Evolutionary conservation across 1,284 basidiomycete genomes (phyloP).

Genomic region (Trichosporon sp.): DNA sequence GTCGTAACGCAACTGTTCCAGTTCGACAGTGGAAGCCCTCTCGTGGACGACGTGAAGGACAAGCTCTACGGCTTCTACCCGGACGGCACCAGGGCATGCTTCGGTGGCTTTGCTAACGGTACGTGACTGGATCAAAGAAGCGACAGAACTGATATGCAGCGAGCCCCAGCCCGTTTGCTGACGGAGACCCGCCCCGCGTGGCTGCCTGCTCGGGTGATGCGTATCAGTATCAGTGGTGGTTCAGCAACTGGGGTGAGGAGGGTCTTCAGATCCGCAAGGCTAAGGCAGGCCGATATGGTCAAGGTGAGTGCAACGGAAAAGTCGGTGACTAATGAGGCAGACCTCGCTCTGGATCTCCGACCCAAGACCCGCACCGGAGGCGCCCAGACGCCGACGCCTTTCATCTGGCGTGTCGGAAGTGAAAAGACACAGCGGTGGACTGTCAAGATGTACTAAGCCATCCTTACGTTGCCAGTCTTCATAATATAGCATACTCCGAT

Average conservation of each 20-base stretch:
- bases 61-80: not conserved
- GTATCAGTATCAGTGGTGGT: not conserved
- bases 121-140: not conserved
- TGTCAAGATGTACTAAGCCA: not conserved
- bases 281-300: not conserved
- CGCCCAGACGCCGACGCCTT: not conserved
- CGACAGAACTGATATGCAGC: not conserved
- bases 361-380: not conserved
- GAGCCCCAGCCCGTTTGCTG: not conserved
- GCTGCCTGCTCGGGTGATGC: not conserved
- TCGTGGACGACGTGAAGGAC: not conserved
- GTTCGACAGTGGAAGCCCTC: not conserved
- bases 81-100: not conserved
- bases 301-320: not conserved
- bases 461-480: too few relatives aligned
- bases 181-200: not conserved
- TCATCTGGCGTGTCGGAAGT: not conserved
- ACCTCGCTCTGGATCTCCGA: not conserved
- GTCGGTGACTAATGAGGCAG: not conserved
- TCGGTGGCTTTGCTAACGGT: not conserved
- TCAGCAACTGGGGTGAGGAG: not conserved
- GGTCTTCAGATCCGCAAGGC: not conserved
- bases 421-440: not conserved
- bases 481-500: not conserved
- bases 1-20: not conserved